Evolutionary conservation across 805 yeast genomes (phyloP), one percentile per base, ranked within the genome.

Genomic region (Ascoidea asiatica): DNA sequence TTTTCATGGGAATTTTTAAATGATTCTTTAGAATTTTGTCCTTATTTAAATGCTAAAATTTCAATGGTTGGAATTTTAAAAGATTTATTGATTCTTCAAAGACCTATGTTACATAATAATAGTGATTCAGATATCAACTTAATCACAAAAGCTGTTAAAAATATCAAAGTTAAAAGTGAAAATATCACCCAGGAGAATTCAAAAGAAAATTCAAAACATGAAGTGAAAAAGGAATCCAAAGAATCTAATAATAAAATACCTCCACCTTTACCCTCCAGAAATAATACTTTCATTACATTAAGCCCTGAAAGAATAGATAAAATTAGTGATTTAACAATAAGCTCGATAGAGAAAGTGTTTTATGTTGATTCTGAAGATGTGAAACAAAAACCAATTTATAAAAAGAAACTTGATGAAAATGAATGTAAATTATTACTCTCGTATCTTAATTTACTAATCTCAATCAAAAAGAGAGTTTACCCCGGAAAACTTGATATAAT

Each of bases 21-120:
- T 20, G 87, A 85, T 54, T 69, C 87, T 0, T 64, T 90, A 43
- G 63, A 66, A 22, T 66, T 72, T 43, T 82, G 90, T 54, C 89
- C 92, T 1, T 75, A 70, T 54, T 76, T 70, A 37, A 71, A 72
- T 37, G 73, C 75, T 19, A 77, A 77, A 52, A 67, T 80, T 20
- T 77, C 77, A 3, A 61, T 77, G 36, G 70, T 86, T 17, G 75
- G 80, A 4, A 76, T 86, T 20, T 69, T 87, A 54, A 86, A 81
- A 57, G 86, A 80, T 52, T 65, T 87, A 49, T 58, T 78, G 50
- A 52, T 70, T 4, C 69, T 72, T 49, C 53, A 54, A 5, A 52
- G 53, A 21, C 35, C 35, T 11, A 15, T n/a, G n/a, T n/a, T n/a
- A n/a, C n/a, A n/a, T n/a, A n/a, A n/a, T n/a, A n/a, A n/a, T n/a